Base-by-base conservation (phyloP, 2,329 filamentous ascomycete species). In the Ophioceras dolichostomum region DNA sequence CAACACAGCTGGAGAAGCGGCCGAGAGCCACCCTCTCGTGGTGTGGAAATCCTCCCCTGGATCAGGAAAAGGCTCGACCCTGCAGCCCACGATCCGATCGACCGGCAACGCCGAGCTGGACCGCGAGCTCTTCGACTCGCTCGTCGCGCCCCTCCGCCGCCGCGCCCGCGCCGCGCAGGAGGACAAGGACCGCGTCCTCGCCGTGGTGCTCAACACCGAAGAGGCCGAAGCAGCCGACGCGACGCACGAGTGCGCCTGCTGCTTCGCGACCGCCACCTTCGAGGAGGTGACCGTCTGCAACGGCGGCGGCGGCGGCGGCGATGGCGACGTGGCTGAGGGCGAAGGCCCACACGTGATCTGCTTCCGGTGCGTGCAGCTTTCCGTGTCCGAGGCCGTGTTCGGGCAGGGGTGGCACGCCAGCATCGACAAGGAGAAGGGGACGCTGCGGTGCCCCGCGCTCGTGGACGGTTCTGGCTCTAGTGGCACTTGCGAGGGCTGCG, bases 351-450 rank as follows among this genome's bases (percentile, higher is more conserved):
- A 91, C 58, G 72, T 83, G 52, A 68, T 89, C 38, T 91, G 84
- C 59, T 79, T 88, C 58, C 73, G 74, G 32, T 96, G 91, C 57
- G 79, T 96, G 36, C 79, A 80, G 44, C 76, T 82, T 45, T 80
- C 87, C 10, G 71, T 89, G 41, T 82, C 80, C 35, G 89, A 96
- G 54, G 87, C 88, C 2, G 64, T 96, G 0, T 96, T 94, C 53
- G 91, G 91, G 0, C 91, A 96, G 56, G 85, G 85, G 37, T 95
- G 89, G 85, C 73, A 76, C 35, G 78, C 82, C 41, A 91, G 76
- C 49, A 80, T 95, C 47, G 73, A 91, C 51, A 59, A 74, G 20
- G 69, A 77, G 41, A 74, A 68, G 27, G 83, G 83, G 27, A 87
- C 85, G 0, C 66, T 96, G 38, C 76, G 74, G 42, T 96, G 91